phyloP scores from a whole-genome alignment of 371 early-diverging fungal species.

The Mucor indicus region DNA sequence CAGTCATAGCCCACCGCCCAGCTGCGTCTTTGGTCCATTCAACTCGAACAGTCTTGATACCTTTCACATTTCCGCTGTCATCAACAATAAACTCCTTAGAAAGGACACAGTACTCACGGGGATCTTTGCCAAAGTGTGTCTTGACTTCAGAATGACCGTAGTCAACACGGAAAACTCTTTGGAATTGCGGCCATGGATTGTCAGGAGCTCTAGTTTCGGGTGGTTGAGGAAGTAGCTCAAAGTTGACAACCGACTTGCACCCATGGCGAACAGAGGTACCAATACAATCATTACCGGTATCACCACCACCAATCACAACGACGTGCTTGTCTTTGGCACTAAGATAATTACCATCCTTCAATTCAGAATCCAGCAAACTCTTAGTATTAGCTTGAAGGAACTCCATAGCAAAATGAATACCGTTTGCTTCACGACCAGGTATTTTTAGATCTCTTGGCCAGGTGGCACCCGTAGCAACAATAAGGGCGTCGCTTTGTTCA shows the following conservation, averaged over 20 bases:
- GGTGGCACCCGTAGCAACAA: constrained; percentile 94
- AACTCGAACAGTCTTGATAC: constrained; percentile 91
- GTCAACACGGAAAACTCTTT: constrained; percentile 90
- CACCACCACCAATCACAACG: constrained; percentile 98
- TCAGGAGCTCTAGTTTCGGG: constrained; percentile 75
- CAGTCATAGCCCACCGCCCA: constrained; percentile 87
- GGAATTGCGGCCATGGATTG: constrained; percentile 97
- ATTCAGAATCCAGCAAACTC: constrained; percentile 73
- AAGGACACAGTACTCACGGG: constrained; percentile 89
- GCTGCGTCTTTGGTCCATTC: constrained; percentile 82
- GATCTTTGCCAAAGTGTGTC: constrained; percentile 84
- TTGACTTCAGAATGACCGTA: constrained; percentile 93
- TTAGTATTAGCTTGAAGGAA: constrained; percentile 89
- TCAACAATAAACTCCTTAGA: constrained; percentile 90
- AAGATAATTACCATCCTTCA: constrained; percentile 73
- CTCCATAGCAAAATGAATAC: constrained; percentile 98
- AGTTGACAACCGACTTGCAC: constrained; percentile 87
- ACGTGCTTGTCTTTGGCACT: constrained; percentile 91
- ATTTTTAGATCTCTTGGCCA: constrained; percentile 94
- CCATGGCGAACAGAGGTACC: constrained; percentile 92
- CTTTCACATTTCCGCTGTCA: constrained; percentile 76
- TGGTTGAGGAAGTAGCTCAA: constrained; percentile 92
- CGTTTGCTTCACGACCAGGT: constrained; percentile 80
- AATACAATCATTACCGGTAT: constrained; percentile 96
- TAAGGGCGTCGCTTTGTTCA: constrained; percentile 71